Evolutionary conservation across 2,329 filamentous ascomycete species (phyloP).

Genomic region (Fusarium succisae): DNA sequence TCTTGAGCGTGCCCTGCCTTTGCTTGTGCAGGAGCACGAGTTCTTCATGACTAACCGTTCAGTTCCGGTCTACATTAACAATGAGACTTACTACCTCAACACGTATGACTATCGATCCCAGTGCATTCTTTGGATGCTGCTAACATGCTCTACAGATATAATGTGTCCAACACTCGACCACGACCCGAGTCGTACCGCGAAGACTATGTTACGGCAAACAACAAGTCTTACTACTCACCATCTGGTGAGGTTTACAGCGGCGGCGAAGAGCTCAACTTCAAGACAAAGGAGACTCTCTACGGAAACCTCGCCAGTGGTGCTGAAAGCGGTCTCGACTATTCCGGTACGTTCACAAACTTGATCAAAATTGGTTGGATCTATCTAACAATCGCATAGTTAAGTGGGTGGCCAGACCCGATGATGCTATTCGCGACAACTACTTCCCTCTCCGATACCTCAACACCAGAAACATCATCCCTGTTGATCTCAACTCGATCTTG

Average conservation of each 20-base stretch:
- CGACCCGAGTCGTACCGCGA: slow-evolving; percentile 74
- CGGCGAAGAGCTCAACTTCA: slow-evolving; percentile 58
- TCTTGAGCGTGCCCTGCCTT: slow-evolving; percentile 67
- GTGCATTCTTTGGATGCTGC: background rate
- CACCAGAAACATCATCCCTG: slow-evolving; percentile 65
- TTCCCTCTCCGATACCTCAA: slow-evolving; percentile 74
- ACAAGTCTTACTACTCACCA: slow-evolving; percentile 67
- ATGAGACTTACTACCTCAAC: slow-evolving; percentile 64
- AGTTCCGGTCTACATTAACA: slow-evolving; percentile 57
- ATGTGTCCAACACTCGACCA: slow-evolving; percentile 71
- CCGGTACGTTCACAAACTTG: background rate
- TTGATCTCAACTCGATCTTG: slow-evolving; percentile 75
- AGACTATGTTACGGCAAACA: slow-evolving; percentile 73
- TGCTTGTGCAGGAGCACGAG: slow-evolving; percentile 70
- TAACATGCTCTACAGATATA: slow-evolving; percentile 54
- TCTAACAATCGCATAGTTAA: slow-evolving; percentile 50
- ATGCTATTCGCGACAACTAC: slow-evolving; percentile 67
- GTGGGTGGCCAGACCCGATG: slow-evolving; percentile 65
- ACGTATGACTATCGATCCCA: slow-evolving; percentile 51
- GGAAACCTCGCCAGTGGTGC: slow-evolving; percentile 71
- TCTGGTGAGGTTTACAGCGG: slow-evolving; percentile 68
- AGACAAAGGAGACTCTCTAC: slow-evolving; percentile 64
- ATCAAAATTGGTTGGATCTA: background rate
- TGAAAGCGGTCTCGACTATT: slow-evolving; percentile 74
- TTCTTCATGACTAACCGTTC: slow-evolving; percentile 72